Percentiles rank a stretch among this genome's conserved stretches.
Evolutionary conservation across 495 filamentous ascomycete species (phyloP).

Genomic region (Aspergillus affinis): DNA sequence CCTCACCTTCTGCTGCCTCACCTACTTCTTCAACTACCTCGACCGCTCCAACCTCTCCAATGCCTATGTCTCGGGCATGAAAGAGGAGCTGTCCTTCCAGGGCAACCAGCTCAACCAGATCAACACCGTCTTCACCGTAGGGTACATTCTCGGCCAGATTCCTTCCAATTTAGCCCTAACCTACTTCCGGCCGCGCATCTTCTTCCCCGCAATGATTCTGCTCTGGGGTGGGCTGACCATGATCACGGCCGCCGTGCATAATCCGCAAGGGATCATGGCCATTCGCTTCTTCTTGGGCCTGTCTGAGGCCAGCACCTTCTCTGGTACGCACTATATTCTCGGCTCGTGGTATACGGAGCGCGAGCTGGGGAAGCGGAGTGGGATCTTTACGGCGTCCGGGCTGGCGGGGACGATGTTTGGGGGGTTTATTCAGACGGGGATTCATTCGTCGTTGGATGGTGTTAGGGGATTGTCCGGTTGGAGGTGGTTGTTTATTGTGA

Average conservation of each 20-base stretch:
- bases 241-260: conserved; percentile 52
- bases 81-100: conserved; percentile 56
- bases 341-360: conserved; percentile 65
- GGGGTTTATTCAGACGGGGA: conserved; percentile 60
- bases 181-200: conserved; percentile 56
- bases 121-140: conserved; percentile 47
- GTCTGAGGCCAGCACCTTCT: conserved; percentile 58
- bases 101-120: conserved; percentile 60
- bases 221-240: conserved; percentile 63
- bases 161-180: conserved; percentile 60
- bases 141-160: conserved; percentile 60
- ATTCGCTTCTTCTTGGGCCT: conserved; percentile 71
- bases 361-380: conserved; percentile 62
- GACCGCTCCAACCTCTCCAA: conserved; percentile 61
- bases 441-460: conserved; percentile 54
- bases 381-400: conserved; percentile 39
- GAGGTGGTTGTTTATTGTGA: conserved; percentile 65
- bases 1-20: conserved; percentile 62
- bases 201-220: conserved; percentile 61
- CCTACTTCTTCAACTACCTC: conserved; percentile 53
- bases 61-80: conserved; percentile 68
- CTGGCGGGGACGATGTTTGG: conserved; percentile 45
- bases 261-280: conserved; percentile 56
- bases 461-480: conserved; percentile 54
- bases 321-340: conserved; percentile 65